These are phyloP conservation scores for Xylogone sp. DNA, from an alignment of 2,329 filamentous ascomycete genomes.

Conservation along the genomic window DNA sequence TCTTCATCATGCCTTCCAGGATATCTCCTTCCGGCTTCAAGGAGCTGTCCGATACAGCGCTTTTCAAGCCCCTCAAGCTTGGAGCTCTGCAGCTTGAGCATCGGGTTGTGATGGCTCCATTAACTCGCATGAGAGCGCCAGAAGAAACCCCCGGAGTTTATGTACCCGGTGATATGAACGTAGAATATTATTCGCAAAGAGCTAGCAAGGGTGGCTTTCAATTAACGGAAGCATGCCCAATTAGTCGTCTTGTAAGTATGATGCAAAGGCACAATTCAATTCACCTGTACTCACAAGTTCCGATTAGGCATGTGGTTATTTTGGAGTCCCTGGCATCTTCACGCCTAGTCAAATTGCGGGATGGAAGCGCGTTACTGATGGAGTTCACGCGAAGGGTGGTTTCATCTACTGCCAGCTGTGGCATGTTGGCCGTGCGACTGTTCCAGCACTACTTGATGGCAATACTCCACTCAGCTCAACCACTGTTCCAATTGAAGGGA, in stretches of 20 bases:
- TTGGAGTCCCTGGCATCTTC: conserved; percentile 51
- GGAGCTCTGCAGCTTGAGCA: conserved; percentile 40
- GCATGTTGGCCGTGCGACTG: conserved; percentile 47
- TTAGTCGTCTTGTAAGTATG: conserved; percentile 29
- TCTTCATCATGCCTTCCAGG: conserved; percentile 12
- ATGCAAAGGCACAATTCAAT: neutral
- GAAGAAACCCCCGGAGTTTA: conserved; percentile 42
- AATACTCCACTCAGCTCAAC: conserved; percentile 33
- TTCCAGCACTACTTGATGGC: conserved; percentile 33
- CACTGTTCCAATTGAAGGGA: conserved; percentile 37
- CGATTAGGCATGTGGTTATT: conserved; percentile 38
- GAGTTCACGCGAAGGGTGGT: conserved; percentile 53
- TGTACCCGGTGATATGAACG: conserved; percentile 38
- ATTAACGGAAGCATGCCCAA: conserved; percentile 48
- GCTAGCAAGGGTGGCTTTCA: conserved; percentile 49
- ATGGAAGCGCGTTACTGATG: conserved; percentile 53
- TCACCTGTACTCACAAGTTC: neutral
- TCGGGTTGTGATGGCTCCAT: conserved; percentile 48
- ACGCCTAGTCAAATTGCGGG: conserved; percentile 44
- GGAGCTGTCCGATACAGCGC: conserved; percentile 14
- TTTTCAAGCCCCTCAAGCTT: conserved; percentile 36
- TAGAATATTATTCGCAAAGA: conserved; percentile 49
- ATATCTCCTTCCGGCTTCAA: conserved; percentile 14
- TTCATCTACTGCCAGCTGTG: conserved; percentile 57
- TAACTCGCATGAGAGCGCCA: conserved; percentile 49